Base-by-base conservation (phyloP, 1,284 basidiomycete genomes). In the Malassezia globosa region DNA sequence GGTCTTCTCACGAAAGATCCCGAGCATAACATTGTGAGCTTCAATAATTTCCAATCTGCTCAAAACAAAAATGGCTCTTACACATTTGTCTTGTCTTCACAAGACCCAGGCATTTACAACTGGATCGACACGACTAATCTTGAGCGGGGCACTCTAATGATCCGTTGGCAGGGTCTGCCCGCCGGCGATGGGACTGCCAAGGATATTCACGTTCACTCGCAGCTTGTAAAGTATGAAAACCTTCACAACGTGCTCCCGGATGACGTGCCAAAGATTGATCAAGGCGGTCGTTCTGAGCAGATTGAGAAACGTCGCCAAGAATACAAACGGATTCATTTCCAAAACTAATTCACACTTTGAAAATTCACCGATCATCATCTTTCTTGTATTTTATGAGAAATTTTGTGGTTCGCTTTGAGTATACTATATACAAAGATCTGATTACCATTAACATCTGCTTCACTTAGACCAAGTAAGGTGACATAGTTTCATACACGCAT, bases 131-230 rank as follows among this genome's bases (percentile, higher is more conserved):
- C 40, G 19, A 13, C 39, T 7, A 43, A 43, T 21, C 25, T 41
- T 16, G 8, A 33, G 10, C 36, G 37, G 16, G 50, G 50, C 10
- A 47, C 45, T n/a, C n/a, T 43, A 16, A 52, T 52, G 50, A 25
- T 39, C 11, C 50, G 50, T n/a, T 52, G 44, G 44, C 50, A 52
- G 41, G 50, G 50, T 16, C 46, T 52, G 5, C 26, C 31, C 14
- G 18, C 33, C 19, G 34, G 35, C 14, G 29, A 47, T 18, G 45
- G 44, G 14, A 31, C 44, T 21, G 18, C 10, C 3, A 46, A 47
- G 22, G 44, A 29, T 19, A 37, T 52, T 21, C 14, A 38, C 1
- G 29, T 47, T 2, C 7, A 42, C 11, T 8, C 44, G 6, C 38
- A 43, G 22, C 22, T 42, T 22, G 50, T 47, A 7, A 37, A 41